Base-by-base conservation (phyloP, 257 asterid genomes). In the Paraleonurus japonicus region DNA sequence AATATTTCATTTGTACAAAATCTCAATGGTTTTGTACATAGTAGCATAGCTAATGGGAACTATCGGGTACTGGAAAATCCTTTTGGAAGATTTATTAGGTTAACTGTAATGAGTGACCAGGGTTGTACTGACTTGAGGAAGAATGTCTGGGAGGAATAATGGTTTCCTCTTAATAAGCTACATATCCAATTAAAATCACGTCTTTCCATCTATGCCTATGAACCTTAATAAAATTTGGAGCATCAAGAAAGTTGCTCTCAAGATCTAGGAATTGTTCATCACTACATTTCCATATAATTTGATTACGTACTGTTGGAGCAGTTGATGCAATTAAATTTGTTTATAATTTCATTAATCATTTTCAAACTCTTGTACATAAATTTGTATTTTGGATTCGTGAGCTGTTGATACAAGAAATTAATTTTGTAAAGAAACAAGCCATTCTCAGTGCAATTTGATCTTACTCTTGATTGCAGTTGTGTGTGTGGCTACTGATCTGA, bases 401-500 rank as follows among this genome's bases (percentile, higher is more conserved):
- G 50, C 50, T 75, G 19, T 43, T 54, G 74, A 28, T 62, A 68
- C 12, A 28, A 54, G 30, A 35, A 45, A 66, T 53, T 65, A 51
- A 43, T 48, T 33, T 30, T 39, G 27, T 15, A 26, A 53, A 20
- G 65, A 33, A 41, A 12, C 28, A 66, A 27, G 54, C 65, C 67
- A 45, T 30, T 59, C 64, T 62, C 54, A 32, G 11, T 53, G 67
- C 33, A 27, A 28, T 41, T 41, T 45, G 37, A 54, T 57, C 16
- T 48, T 61, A 67, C 41, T 45, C 35, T 74, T 67, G 20, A n/a
- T 61, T 53, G 50, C 22, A 30, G 45, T 66, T 26, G 22, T 33
- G n/a, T 77, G 64, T 11, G 22, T 55, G 33, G 35, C 41, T 4
- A 65, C 65, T 73, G 39, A 78, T 67, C 13, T 74, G 41, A 67